Conservation (phyloP, 106 monocot genomes). For the Xerophyta viscosa region DNA sequence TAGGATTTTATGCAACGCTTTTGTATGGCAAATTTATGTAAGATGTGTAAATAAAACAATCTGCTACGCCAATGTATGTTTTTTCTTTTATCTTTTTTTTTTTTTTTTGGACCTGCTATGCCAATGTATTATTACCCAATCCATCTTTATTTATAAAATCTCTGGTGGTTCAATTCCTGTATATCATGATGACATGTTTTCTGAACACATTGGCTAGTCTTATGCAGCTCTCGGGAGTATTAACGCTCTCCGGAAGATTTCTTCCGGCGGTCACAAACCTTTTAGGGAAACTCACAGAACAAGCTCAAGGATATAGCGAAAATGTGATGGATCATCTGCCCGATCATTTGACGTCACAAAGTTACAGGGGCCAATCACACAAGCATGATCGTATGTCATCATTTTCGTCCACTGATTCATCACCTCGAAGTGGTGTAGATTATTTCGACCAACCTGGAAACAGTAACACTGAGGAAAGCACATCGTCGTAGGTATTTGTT, state of each 20-base stretch:
- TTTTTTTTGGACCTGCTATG: too few species aligned
- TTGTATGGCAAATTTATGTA: too few species aligned
- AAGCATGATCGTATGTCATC: not conserved
- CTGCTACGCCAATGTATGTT: too few species aligned
- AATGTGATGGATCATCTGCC: not conserved
- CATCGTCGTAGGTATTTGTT: too few species aligned
- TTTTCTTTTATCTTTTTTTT: too few species aligned
- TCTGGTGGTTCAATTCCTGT: too few species aligned
- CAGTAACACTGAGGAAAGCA: not conserved
- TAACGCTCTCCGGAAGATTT: conserved; percentile 41
- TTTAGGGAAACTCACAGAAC: conserved; percentile 29
- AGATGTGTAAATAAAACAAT: too few species aligned
- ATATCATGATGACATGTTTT: too few species aligned
- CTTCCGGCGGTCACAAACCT: conserved; percentile 42
- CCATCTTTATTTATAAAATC: too few species aligned
- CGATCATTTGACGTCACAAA: not conserved
- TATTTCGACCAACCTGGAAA: conserved; percentile 2
- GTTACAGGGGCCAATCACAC: conserved; percentile 5
- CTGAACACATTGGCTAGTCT: too few species aligned
- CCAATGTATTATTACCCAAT: too few species aligned
- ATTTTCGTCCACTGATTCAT: conserved; percentile 3
- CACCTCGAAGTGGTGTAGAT: conserved; percentile 1
- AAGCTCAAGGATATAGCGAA: conserved; percentile 16
- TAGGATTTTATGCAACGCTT: too few species aligned
- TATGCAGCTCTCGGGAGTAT: conserved; percentile 48